Percentiles rank a stretch among this genome's conserved stretches.
Conservation (phyloP, 805 yeast species). For the Teunomyces stri region DNA sequence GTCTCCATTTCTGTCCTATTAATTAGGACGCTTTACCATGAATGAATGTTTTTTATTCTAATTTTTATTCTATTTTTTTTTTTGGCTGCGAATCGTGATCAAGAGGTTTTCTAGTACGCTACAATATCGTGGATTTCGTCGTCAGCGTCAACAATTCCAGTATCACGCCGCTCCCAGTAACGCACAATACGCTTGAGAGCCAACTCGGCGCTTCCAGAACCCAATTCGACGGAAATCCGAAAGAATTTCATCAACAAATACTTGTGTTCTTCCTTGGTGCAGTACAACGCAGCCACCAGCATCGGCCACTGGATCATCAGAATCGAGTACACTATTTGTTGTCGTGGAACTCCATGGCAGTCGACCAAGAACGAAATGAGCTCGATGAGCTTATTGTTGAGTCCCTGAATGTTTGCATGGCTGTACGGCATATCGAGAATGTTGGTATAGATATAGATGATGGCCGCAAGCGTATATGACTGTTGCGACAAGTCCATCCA, state of each 20-base stretch:
- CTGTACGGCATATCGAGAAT: slow-evolving; percentile 29
- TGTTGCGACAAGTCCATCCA: slow-evolving; percentile 61
- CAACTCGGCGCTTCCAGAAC: slow-evolving; percentile 52
- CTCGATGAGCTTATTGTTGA: slow-evolving; percentile 27
- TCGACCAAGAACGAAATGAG: slow-evolving; percentile 21
- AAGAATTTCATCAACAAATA: slow-evolving; percentile 41
- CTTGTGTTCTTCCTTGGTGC: slow-evolving; percentile 34
- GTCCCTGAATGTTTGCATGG: slow-evolving; percentile 32
- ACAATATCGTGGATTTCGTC: slow-evolving; percentile 25
- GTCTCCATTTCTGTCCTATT: neutral
- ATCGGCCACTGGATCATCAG: slow-evolving; percentile 59
- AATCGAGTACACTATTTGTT: slow-evolving; percentile 27
- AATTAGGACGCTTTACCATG: neutral
- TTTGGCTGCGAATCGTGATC: neutral
- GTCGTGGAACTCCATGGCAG: slow-evolving; percentile 15
- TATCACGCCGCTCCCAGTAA: slow-evolving; percentile 26
- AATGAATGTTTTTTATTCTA: neutral
- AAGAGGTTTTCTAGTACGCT: slow-evolving; percentile 23
- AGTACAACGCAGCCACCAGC: slow-evolving; percentile 48
- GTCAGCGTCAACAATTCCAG: slow-evolving; percentile 12
- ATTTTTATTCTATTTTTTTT: neutral
- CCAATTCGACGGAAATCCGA: slow-evolving; percentile 34
- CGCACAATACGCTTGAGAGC: slow-evolving; percentile 26
- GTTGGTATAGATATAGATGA: slow-evolving; percentile 32
- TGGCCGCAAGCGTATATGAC: slow-evolving; percentile 36